These are phyloP conservation scores for Oleoguttula mirabilis DNA, from an alignment of 495 filamentous ascomycete species.

Conservation along the genomic window DNA sequence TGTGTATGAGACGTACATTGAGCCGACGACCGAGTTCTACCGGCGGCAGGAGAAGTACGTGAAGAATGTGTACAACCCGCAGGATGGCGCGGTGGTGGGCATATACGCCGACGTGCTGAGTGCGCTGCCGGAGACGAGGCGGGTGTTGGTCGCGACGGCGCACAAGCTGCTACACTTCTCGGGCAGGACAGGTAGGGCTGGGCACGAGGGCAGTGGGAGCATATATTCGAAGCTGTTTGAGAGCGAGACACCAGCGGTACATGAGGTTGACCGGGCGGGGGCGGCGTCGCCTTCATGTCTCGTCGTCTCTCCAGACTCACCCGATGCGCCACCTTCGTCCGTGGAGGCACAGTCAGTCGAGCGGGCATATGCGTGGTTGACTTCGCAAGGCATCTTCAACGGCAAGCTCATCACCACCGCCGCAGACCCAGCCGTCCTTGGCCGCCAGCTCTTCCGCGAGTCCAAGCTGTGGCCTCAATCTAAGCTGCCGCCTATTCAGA, in stretches of 20 bases:
- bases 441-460: constrained; percentile 52
- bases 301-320: constrained; percentile 61
- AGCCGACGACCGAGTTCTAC: constrained; percentile 87
- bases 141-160: constrained; percentile 67
- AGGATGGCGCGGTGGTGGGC: constrained; percentile 68
- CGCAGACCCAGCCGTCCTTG: constrained; percentile 42
- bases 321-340: constrained; percentile 32
- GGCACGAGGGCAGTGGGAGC: constrained; percentile 66
- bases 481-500: constrained; percentile 54
- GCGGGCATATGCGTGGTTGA: constrained; percentile 82
- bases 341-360: constrained; percentile 41
- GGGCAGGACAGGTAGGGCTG: constrained; percentile 58
- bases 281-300: constrained; percentile 48
- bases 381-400: constrained; percentile 73
- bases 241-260: constrained; percentile 57
- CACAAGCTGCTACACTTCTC: constrained; percentile 63
- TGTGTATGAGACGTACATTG: constrained; percentile 91
- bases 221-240: constrained; percentile 85
- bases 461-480: constrained; percentile 64
- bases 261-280: constrained; percentile 39
- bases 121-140: constrained; percentile 52
- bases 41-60: constrained; percentile 87
- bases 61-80: constrained; percentile 62
- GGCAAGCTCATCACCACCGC: constrained; percentile 51
- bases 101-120: constrained; percentile 66